Evolutionary conservation across 2,329 filamentous ascomycete genomes (phyloP).

Genomic region (Teratosphaeria viscida): DNA sequence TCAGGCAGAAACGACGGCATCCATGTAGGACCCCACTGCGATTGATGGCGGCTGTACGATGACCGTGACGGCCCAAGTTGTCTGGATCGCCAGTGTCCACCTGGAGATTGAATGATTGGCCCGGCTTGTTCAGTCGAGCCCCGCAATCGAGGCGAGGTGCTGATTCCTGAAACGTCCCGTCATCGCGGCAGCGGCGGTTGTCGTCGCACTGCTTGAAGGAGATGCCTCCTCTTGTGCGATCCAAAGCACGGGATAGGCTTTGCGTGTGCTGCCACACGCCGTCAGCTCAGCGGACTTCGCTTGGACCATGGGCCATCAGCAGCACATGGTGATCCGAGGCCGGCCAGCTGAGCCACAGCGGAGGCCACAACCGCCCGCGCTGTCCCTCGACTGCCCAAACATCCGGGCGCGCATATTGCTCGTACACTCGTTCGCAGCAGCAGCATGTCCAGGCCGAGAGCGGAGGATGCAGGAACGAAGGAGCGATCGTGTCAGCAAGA

Average conservation of each 20-base stretch:
- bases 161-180: neutral
- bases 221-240: neutral
- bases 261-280: constrained; percentile 1
- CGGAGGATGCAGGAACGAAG: neutral
- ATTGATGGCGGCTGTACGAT: neutral
- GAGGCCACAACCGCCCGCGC: neutral
- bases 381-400: neutral
- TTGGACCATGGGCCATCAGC: neutral
- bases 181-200: neutral
- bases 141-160: neutral
- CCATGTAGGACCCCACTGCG: neutral
- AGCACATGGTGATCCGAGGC: neutral
- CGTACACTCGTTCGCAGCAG: neutral
- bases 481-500: neutral
- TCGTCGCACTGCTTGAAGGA: neutral
- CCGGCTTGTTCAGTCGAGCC: neutral
- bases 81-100: neutral
- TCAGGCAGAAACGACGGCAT: neutral
- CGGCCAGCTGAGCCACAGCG: neutral
- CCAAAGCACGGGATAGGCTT: neutral
- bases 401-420: neutral
- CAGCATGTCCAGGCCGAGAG: neutral
- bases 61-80: neutral
- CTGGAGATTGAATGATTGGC: neutral
- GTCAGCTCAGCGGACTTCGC: neutral